A percentile compares a stretch with the other conserved stretches of the same genome.
Conservation (phyloP, 2,329 filamentous ascomycete genomes). For the Epichloe typhina region DNA sequence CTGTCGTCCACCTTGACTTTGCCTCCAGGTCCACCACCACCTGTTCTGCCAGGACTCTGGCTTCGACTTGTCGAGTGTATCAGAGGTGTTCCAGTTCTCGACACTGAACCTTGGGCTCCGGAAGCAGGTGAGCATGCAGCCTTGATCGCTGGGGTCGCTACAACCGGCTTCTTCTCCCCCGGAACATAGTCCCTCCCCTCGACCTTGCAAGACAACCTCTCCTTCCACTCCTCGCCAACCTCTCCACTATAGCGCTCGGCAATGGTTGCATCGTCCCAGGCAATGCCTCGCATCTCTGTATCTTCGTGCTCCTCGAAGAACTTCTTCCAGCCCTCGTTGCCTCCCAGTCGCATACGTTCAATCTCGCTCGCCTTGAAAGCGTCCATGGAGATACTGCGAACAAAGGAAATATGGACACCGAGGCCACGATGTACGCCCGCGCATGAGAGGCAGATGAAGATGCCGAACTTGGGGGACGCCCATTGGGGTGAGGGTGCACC, state of each 20-base stretch:
- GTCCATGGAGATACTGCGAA: constrained; percentile 96
- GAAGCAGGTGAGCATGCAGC: constrained; percentile 19
- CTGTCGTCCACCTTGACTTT: constrained; percentile 63
- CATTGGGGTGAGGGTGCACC: constrained; percentile 93
- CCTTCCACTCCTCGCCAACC: constrained; percentile 90
- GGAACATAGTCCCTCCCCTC: constrained; percentile 80
- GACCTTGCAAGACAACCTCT: constrained; percentile 73
- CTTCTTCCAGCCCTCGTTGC: constrained; percentile 73
- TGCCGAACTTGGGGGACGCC: constrained; percentile 96
- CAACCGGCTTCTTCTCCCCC: constrained; percentile 42
- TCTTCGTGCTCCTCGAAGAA: constrained; percentile 70
- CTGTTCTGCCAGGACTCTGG: constrained; percentile 20
- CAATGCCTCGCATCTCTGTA: constrained; percentile 52
- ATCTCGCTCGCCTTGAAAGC: constrained; percentile 91
- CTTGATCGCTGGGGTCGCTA: constrained; percentile 10
- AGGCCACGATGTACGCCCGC: constrained; percentile 89
- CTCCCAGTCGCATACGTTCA: constrained; percentile 82
- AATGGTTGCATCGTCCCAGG: constrained; percentile 80
- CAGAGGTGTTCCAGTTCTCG: constrained; percentile 28
- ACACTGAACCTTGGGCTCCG: constrained; percentile 20
- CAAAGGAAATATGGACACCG: constrained; percentile 96
- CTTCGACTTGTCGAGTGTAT: constrained; percentile 26
- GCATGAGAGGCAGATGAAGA: constrained; percentile 96
- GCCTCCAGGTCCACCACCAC: constrained; percentile 17
- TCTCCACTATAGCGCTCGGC: constrained; percentile 82